These are phyloP conservation scores for Solanum hybrid DNA, from an alignment of 305 asterid genomes.

Conservation along the genomic window DNA sequence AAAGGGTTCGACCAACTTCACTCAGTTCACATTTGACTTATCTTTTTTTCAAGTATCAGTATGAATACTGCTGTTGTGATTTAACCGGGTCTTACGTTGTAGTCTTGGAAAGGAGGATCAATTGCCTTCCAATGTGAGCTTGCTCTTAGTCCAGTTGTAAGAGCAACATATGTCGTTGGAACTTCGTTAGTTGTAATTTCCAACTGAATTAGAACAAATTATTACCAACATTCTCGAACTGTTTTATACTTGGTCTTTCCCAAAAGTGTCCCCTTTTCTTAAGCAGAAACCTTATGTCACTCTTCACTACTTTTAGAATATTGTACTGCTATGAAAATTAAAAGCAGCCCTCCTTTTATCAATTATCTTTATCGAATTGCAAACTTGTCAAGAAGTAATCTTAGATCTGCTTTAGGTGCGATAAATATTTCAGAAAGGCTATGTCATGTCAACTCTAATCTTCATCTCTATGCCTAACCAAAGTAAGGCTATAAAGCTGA, in stretches of 20 bases:
- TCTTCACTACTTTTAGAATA: background rate
- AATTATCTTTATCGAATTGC: background rate
- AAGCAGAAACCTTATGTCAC: background rate
- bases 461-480: background rate
- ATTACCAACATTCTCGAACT: background rate
- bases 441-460: background rate
- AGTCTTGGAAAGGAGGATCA: background rate
- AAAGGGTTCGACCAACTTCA: slow-evolving; percentile 36
- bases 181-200: background rate
- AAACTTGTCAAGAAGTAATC: background rate
- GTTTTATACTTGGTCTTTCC: background rate
- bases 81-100: background rate
- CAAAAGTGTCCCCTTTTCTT: background rate
- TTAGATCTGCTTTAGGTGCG: background rate
- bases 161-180: background rate
- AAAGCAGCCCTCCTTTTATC: background rate
- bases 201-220: background rate
- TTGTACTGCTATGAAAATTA: background rate
- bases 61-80: background rate
- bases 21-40: background rate
- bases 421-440: background rate
- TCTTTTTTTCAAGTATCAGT: background rate
- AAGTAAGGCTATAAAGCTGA: background rate
- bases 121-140: background rate
- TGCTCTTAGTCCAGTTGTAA: background rate